Evolutionary conservation across 192 early-diverging fungal genomes (phyloP).

Genomic region (Coemansia sp.): DNA sequence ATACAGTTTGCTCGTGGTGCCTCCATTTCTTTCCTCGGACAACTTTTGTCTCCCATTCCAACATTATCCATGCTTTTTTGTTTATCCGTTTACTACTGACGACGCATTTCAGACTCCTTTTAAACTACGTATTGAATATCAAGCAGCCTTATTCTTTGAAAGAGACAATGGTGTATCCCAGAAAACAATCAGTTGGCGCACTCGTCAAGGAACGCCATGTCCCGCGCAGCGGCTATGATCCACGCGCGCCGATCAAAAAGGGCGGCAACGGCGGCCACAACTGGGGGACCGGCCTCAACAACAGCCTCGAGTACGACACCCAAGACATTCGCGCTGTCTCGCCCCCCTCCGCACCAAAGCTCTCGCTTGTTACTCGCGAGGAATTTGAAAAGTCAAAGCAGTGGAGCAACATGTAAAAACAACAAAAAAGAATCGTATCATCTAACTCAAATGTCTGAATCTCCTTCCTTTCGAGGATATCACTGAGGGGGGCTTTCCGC

Average conservation of each 20-base stretch:
- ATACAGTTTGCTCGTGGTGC: no score
- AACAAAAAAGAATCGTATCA: neutral
- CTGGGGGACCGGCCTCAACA: conserved; percentile 22
- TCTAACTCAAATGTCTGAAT: neutral
- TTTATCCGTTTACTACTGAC: no score
- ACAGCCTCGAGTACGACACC: conserved; percentile 3
- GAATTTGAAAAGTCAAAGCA: conserved; percentile 17
- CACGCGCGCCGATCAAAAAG: conserved; percentile 28
- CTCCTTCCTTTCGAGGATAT: neutral
- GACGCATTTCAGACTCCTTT: no score
- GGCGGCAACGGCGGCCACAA: conserved; percentile 30
- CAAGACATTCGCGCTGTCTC: neutral
- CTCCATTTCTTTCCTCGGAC: no score
- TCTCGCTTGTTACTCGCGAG: conserved; percentile 13
- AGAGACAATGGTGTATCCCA: conserved; percentile 8
- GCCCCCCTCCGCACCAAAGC: conserved; percentile 13
- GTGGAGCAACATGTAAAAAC: conserved; percentile 3
- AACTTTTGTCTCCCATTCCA: no score
- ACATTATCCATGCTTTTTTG: no score
- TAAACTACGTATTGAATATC: no score
- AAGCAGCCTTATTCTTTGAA: no score
- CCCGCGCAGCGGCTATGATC: conserved; percentile 30
- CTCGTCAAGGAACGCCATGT: conserved; percentile 35
- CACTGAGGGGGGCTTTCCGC: neutral
- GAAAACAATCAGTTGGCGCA: conserved; percentile 17